phyloP scores from a whole-genome alignment of 108 stramenopile species.

The Stephanodiscus minutulus region DNA sequence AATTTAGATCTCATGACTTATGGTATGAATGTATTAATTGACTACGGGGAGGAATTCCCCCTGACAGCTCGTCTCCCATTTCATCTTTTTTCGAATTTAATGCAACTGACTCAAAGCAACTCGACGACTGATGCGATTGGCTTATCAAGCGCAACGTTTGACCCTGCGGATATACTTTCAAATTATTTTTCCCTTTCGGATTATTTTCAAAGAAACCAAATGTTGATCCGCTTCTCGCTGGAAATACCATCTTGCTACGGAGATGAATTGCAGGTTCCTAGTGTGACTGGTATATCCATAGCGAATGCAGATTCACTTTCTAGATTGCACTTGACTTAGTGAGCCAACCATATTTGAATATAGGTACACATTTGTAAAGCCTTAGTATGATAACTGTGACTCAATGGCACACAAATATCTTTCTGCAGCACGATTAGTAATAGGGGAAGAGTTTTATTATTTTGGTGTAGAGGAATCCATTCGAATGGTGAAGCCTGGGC shows the following conservation, averaged over 20 bases:
- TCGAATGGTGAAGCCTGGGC: no score
- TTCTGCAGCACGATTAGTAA: no score
- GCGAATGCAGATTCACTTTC: conserved; percentile 27
- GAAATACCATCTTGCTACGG: conserved; percentile 29
- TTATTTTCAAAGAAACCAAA: conserved; percentile 34
- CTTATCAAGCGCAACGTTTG: neutral
- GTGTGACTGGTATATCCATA: conserved; percentile 22
- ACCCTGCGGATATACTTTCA: neutral
- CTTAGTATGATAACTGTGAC: no score
- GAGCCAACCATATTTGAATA: neutral
- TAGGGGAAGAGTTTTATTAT: no score
- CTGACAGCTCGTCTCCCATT: conserved; percentile 23
- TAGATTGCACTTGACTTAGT: conserved; percentile 25
- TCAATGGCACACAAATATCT: no score
- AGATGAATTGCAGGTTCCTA: conserved; percentile 21
- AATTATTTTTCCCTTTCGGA: conserved; percentile 6
- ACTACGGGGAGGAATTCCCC: conserved; percentile 30
- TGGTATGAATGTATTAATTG: conserved; percentile 24
- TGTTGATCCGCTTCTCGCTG: conserved; percentile 29
- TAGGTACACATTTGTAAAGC: no score
- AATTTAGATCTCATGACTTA: neutral
- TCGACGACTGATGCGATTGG: neutral
- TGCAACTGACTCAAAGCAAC: conserved; percentile 18
- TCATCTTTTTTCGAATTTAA: conserved; percentile 16
- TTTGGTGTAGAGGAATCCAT: no score